Evolutionary conservation across 2,329 filamentous ascomycete species (phyloP).

Genomic region (Paraphaeosphaeria minitans): DNA sequence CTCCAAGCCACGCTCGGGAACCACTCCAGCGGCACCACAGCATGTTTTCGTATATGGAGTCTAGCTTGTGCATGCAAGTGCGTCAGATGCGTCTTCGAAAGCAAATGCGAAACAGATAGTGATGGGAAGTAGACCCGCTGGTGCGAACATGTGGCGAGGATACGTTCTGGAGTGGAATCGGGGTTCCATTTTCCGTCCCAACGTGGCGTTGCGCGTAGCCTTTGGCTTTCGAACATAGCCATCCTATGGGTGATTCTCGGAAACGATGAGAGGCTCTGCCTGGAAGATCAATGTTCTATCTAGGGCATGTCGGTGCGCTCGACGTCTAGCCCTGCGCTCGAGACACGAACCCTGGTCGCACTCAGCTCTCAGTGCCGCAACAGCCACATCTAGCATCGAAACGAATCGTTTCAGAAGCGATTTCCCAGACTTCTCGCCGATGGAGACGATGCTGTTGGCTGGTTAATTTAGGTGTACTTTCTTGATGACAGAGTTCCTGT

Average conservation of each 20-base stretch:
- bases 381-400: slow-evolving; percentile 4
- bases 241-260: neutral
- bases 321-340: slow-evolving; percentile 6
- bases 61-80: slow-evolving; percentile 19
- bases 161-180: slow-evolving; percentile 1
- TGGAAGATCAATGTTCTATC: neutral
- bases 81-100: slow-evolving; percentile 20
- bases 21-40: slow-evolving; percentile 14
- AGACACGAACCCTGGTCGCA: neutral
- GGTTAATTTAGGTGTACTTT: neutral
- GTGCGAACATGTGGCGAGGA: neutral
- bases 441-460: neutral
- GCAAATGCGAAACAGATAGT: slow-evolving; percentile 20
- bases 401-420: neutral
- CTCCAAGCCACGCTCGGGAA: slow-evolving; percentile 17
- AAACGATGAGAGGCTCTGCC: neutral
- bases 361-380: slow-evolving; percentile 5
- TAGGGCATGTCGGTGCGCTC: neutral
- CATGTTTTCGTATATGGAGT: slow-evolving; percentile 2
- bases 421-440: neutral
- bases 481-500: neutral
- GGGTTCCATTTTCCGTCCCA: neutral
- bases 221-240: neutral
- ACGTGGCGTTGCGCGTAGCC: too few species aligned
- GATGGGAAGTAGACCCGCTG: neutral